Evolutionary conservation across 306 rosid genomes (phyloP), one percentile per base, ranked within the genome.

Genomic region (Citrullus colocynthis): DNA sequence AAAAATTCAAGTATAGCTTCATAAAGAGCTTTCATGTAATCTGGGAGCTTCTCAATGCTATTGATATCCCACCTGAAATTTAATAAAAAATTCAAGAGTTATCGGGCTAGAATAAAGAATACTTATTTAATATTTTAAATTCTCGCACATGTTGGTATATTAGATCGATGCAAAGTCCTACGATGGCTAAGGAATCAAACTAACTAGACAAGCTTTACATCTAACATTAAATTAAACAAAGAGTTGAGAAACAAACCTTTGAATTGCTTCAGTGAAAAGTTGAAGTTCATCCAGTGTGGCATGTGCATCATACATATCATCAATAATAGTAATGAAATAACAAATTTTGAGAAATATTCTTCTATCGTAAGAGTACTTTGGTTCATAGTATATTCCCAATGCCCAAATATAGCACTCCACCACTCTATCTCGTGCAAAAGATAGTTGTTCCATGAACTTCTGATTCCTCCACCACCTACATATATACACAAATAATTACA

Each of bases 31-130:
- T 79, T 73, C 78, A 79, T 71, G 55, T 79, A 79, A 21, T 45
- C 20, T 2, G 82, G 62, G 12, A 79, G 59, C 36, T 79, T 64
- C n/a, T 59, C 52, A 16, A 10, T 32, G 28, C 4, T 18, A 3
- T 74, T 32, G 20, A 34, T 66, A 52, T 82, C 78, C 85, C 85
- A 82, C 48, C 88, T 85, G 64, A 48, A 52, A 18, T 24, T 52
- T 51, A 15, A 74, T 13, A 4, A 49, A 48, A 51, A 0, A 3
- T 69, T 67, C 3, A 56, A 32, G 36, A 56, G 28, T 56, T 18
- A 56, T 56, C 1, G 10, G 2, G 4, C 51, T 45, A 11, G 3
- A 45, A 45, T 45, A 45, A 45, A 1, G 36, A 6, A 41, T 5
- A 41, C 1, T 41, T 41, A 4, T 41, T 41, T 45, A 45, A 10